phyloP scores from a whole-genome alignment of 169 alveolate species.

The Neospora caninum region DNA sequence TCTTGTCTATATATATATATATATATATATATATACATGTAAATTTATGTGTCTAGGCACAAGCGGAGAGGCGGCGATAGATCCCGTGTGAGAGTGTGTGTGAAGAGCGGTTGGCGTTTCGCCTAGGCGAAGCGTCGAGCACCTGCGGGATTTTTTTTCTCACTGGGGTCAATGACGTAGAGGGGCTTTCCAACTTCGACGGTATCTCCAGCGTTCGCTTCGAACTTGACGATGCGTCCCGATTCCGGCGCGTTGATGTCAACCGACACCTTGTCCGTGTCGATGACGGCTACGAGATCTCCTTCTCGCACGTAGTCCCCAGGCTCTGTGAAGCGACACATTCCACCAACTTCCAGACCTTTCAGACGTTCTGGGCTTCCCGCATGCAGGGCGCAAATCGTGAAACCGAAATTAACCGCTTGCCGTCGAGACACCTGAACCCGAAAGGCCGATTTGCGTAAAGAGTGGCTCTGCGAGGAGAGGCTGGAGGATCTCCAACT shows the following conservation, averaged over 20 bases:
- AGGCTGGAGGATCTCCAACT: no score
- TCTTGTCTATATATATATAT: no score
- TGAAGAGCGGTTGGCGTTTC: no score
- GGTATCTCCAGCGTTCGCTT: conserved; percentile 85
- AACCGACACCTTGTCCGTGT: conserved; percentile 95
- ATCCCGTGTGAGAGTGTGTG: no score
- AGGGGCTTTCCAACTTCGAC: conserved; percentile 89
- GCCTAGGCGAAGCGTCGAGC: no score
- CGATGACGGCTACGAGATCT: conserved; percentile 92
- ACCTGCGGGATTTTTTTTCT: background rate
- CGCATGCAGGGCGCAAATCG: background rate
- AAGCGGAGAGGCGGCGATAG: no score
- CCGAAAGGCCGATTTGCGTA: no score
- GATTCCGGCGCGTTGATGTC: conserved; percentile 89
- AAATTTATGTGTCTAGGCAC: no score
- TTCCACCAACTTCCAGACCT: background rate
- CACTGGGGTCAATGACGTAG: conserved; percentile 84
- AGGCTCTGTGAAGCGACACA: conserved; percentile 51
- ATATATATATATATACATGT: no score
- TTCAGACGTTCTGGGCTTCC: background rate
- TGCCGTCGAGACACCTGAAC: no score
- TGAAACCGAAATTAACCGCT: no score
- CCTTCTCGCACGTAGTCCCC: conserved; percentile 92
- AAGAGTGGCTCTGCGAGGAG: no score
- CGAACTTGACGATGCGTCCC: conserved; percentile 80